Percentiles rank a stretch among this genome's conserved stretches.
These are phyloP conservation scores for Russula earlei DNA, from an alignment of 768 basidiomycete genomes.

Conservation along the genomic window DNA sequence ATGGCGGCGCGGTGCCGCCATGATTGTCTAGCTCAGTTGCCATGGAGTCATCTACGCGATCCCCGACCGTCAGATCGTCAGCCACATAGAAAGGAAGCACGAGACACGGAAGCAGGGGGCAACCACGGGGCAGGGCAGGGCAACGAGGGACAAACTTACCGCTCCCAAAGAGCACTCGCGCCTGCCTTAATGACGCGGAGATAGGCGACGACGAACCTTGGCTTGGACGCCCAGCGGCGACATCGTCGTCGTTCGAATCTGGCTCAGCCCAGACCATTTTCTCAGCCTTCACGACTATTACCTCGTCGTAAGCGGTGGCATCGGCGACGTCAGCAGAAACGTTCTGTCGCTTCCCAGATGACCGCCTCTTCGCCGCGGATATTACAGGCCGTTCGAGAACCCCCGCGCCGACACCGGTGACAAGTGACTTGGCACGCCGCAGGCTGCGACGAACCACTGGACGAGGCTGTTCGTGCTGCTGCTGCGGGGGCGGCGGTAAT, in stretches of 20 bases:
- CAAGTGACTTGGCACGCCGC: slow-evolving; percentile 12
- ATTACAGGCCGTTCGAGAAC: neutral
- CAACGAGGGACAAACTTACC: slow-evolving; percentile 23
- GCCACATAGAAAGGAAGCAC: no score
- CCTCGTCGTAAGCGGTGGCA: no score
- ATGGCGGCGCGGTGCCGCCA: neutral
- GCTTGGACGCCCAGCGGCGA: no score
- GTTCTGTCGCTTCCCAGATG: slow-evolving; percentile 1
- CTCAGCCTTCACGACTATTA: neutral
- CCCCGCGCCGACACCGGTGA: neutral
- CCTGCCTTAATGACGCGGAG: slow-evolving; percentile 19
- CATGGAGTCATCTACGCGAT: slow-evolving; percentile 39
- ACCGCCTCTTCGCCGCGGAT: neutral
- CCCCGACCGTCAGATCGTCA: no score
- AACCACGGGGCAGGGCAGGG: neutral
- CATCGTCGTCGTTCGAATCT: neutral
- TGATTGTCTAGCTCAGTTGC: slow-evolving; percentile 23
- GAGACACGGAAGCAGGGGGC: no score
- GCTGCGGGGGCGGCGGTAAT: neutral
- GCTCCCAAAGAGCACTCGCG: slow-evolving; percentile 25
- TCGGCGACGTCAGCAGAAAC: neutral
- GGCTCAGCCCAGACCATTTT: neutral
- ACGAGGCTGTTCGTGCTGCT: neutral
- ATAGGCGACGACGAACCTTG: slow-evolving; percentile 21
- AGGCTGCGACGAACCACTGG: slow-evolving; percentile 11